A percentile compares a stretch with the other conserved stretches of the same genome.
These are phyloP conservation scores for Umbilicus rupestris DNA, from an alignment of 164 flowering plant genomes.

Conservation along the genomic window DNA sequence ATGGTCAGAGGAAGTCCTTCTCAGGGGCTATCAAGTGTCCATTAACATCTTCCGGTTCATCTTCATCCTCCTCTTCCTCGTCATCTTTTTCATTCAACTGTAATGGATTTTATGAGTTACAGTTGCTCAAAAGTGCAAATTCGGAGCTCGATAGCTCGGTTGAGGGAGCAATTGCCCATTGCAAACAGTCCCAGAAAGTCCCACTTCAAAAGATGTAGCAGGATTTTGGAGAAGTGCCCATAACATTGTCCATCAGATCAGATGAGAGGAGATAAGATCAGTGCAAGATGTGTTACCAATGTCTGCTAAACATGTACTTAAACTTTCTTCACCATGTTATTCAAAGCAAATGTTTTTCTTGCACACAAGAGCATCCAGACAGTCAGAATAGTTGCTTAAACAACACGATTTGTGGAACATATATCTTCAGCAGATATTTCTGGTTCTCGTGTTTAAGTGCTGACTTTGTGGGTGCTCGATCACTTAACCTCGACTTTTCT, in stretches of 20 bases:
- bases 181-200: conserved; percentile 32
- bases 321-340: conserved; percentile 1
- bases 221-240: not conserved
- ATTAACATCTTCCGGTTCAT: conserved; percentile 9
- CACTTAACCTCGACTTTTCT: no score
- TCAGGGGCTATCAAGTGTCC: conserved; percentile 23
- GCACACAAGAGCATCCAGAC: not conserved
- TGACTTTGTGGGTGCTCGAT: no score
- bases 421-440: no score
- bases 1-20: conserved; percentile 43
- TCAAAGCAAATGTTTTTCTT: not conserved
- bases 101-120: conserved; percentile 23
- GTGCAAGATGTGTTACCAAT: no score
- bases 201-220: not conserved
- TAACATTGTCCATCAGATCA: not conserved
- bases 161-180: conserved; percentile 49
- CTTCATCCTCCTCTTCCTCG: conserved; percentile 20
- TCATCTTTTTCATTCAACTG: conserved; percentile 37
- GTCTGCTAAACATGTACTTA: not conserved
- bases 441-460: no score
- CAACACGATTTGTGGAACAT: no score
- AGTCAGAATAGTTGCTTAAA: not conserved
- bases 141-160: conserved; percentile 36
- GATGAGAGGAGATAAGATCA: no score
- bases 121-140: conserved; percentile 25